Conservation (phyloP, 2,329 filamentous ascomycete genomes). For the Hypoxylon sp. region DNA sequence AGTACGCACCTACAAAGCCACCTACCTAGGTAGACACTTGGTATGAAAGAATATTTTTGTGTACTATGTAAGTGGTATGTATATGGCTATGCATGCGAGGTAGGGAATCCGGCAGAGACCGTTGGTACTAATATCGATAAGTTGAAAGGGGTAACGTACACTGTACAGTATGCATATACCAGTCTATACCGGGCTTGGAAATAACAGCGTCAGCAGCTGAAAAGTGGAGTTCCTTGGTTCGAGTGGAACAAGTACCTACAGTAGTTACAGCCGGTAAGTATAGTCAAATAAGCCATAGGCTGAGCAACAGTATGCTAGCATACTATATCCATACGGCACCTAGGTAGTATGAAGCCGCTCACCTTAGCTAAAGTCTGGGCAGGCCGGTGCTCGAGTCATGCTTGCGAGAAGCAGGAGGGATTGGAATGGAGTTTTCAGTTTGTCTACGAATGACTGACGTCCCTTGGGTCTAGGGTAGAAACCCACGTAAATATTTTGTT, state of each 20-base stretch:
- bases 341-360: slow-evolving; percentile 15
- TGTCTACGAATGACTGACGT: slow-evolving; percentile 11
- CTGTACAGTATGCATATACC: slow-evolving; percentile 23
- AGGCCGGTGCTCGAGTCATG: slow-evolving; percentile 27
- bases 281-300: no score
- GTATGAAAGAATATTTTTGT: slow-evolving; percentile 2
- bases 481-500: slow-evolving; percentile 23
- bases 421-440: slow-evolving; percentile 24
- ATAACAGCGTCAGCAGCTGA: slow-evolving; percentile 37
- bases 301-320: no score
- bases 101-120: slow-evolving; percentile 26
- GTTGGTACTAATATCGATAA: slow-evolving; percentile 29
- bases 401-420: slow-evolving; percentile 18
- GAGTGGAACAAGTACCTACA: no score
- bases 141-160: slow-evolving; percentile 31
- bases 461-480: slow-evolving; percentile 11
- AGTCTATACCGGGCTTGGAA: slow-evolving; percentile 30
- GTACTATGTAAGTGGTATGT: slow-evolving; percentile 5
- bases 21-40: slow-evolving; percentile 1
- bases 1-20: slow-evolving; percentile 25
- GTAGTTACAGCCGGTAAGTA: no score
- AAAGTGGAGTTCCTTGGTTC: slow-evolving; percentile 29
- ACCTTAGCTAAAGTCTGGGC: slow-evolving; percentile 14
- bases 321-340: no score
- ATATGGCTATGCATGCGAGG: slow-evolving; percentile 1